Base-by-base conservation (phyloP, 345 rosid species). In the Anacardium occidentale region DNA sequence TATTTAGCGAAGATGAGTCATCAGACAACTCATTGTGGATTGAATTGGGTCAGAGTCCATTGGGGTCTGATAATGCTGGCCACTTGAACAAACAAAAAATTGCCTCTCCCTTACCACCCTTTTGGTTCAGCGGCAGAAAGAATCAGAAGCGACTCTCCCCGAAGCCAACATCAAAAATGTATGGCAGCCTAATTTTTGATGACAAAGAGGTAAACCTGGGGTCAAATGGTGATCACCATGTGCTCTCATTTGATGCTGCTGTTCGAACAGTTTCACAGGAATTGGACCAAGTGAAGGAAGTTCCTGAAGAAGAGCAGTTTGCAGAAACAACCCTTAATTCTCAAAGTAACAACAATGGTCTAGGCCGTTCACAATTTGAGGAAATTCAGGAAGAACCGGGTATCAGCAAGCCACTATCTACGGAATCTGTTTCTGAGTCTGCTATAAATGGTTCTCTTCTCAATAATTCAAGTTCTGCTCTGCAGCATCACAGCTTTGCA, bases 1-100 rank as follows among this genome's bases (percentile, higher is more conserved):
- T 96, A 18, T 93, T 96, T 76, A 96, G 99, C 34, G 99, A 96
- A 77, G 97, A 96, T 74, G 99, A 91, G 72, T 96, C 99, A 24
- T 83, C 91, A 2, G 99, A 96, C 75, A 85, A 89, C 81, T 84
- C 93, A 2, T 85, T 86, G 53, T 96, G 98, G 99, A 92, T 93
- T 45, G 96, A 87, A 82, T 87, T 96, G 83, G 99, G 99, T 66
- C 97, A 96, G 80, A 89, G 94, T 83, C 99, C 99, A 20, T 71
- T 82, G 76, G 96, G 85, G 40, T 91, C 93, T 42, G 94, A 91
- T 75, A 67, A 64, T 76, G 81, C 83, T 17, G 84, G 87, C 32
- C 91, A 75, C 50, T 64, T 79, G 69, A 87, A 78, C 77, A 89
- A 85, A 79, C 90, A 80, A 34, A 88, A 80, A 76, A 78, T 83